Base-by-base conservation (phyloP, 1,284 basidiomycete genomes). In the Irpex rosettiformis region DNA sequence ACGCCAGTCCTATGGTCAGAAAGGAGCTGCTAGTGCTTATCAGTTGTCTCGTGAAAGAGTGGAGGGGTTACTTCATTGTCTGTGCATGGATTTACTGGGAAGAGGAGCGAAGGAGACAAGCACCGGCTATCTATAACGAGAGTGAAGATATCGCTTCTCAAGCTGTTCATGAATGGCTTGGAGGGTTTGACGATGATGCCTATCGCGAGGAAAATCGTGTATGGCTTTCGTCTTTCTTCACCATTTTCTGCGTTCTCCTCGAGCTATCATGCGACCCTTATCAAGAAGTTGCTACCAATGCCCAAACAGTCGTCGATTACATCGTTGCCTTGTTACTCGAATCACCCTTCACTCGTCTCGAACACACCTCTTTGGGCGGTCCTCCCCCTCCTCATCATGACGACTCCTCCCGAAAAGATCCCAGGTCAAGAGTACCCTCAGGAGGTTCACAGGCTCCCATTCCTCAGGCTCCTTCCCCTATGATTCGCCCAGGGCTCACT, bases 11-110 rank as follows among this genome's bases (percentile, higher is more conserved):
- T 0, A 92, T 98, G 85, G 96, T 96, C 5, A 80, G 97, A 62
- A 98, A 98, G 74, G 97, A 99, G 72, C 78, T 98, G 10, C 81
- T 98, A 37, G 85, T 98, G 37, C 82, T 98, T 43, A 88, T 98
- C 55, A 96, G 93, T 65, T 94, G 94, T 65, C 79, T 99, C 22
- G 95, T 96, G 13, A 91, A 94, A 70, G 95, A 98, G 73, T 98
- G 96, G 92, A 80, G 94, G 60, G 96, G 96, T 8, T 94, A 94
- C 77, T 95, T 98, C 66, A 92, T 96, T 52, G 86, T 96, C 30
- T 96, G 96, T 57, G 95, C 96, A 0, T 98, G 96, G 94, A 76
- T 94, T 25, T 95, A 96, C 75, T 94, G 93, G 87, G 91, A 96
- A 70, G 91, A 94, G 70, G 87, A 91, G 64, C 76, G 85, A 62